A percentile compares a stretch with the other conserved stretches of the same genome.
These are phyloP conservation scores for Epichloe baconii DNA, from an alignment of 2,329 filamentous ascomycete species.

Conservation along the genomic window DNA sequence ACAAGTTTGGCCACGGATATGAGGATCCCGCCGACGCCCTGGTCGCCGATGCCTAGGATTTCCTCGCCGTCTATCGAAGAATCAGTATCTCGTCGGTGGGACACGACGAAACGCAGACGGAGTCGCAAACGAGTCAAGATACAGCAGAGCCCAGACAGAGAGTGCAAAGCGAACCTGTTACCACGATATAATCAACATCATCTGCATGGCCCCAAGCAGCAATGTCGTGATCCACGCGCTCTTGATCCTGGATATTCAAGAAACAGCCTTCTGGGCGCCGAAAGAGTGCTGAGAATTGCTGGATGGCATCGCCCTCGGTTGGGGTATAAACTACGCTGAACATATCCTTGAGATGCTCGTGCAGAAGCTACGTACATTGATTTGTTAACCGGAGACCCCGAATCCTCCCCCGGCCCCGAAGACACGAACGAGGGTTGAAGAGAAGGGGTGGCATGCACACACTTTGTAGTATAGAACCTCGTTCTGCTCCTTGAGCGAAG, in stretches of 20 bases:
- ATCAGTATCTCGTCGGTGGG: neutral
- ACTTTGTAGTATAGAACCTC: constrained; percentile 69
- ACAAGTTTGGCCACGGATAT: constrained; percentile 77
- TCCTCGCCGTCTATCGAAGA: constrained; percentile 39
- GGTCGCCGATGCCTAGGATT: constrained; percentile 81
- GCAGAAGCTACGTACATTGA: constrained; percentile 41
- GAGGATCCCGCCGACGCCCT: constrained; percentile 72
- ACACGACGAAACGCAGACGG: neutral
- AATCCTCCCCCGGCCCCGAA: no score
- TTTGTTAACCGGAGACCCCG: no score
- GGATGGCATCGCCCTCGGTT: constrained; percentile 78
- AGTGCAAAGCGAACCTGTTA: constrained; percentile 44
- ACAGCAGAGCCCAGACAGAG: neutral
- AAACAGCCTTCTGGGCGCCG: constrained; percentile 70
- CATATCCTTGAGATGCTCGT: constrained; percentile 75
- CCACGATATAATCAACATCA: constrained; percentile 80
- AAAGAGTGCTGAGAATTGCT: constrained; percentile 70
- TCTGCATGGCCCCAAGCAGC: constrained; percentile 55
- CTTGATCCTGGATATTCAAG: constrained; percentile 56
- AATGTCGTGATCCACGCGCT: constrained; percentile 52
- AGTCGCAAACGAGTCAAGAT: neutral
- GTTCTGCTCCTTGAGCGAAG: constrained; percentile 75
- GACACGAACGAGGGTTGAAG: no score
- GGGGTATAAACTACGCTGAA: constrained; percentile 85
- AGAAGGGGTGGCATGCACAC: constrained; percentile 7